Conservation (phyloP, 306 rosid species). For the Fragaria vesca region DNA sequence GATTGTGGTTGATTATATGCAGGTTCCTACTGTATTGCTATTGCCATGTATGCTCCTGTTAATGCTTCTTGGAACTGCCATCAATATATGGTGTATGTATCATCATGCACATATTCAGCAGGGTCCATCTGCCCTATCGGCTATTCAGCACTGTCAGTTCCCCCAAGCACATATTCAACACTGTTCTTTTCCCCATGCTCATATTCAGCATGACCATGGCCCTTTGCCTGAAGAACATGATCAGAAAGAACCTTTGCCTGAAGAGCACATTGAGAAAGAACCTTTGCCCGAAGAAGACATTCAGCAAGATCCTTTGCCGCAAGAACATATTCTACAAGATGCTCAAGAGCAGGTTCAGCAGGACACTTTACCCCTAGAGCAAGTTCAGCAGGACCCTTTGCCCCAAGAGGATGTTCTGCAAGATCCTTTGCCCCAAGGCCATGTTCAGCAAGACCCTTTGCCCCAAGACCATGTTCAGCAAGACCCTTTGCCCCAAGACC, state of each 20-base stretch:
- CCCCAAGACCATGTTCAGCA: neutral
- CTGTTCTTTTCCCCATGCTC: neutral
- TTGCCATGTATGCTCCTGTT: constrained; percentile 42
- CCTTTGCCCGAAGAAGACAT: neutral
- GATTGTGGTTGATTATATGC: constrained; percentile 29
- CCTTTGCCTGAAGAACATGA: neutral
- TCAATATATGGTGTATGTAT: constrained; percentile 29
- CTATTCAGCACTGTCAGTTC: neutral
- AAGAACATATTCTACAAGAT: neutral
- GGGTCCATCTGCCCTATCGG: neutral
- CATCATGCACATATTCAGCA: constrained; percentile 13
- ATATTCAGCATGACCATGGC: neutral
- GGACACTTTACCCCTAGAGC: neutral
- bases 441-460: neutral
- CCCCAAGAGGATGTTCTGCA: neutral
- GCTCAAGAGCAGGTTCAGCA: neutral
- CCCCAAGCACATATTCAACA: constrained; percentile 10
- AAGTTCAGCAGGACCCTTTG: neutral
- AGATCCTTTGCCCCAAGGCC: neutral
- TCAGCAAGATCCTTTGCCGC: neutral
- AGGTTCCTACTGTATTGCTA: constrained; percentile 36
- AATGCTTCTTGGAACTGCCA: constrained; percentile 35
- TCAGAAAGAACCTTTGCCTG: neutral
- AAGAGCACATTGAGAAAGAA: neutral
- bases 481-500: neutral